Percentiles rank a stretch among this genome's conserved stretches.
These are phyloP conservation scores for Trifolium pratense DNA, from an alignment of 306 rosid species.

Conservation along the genomic window DNA sequence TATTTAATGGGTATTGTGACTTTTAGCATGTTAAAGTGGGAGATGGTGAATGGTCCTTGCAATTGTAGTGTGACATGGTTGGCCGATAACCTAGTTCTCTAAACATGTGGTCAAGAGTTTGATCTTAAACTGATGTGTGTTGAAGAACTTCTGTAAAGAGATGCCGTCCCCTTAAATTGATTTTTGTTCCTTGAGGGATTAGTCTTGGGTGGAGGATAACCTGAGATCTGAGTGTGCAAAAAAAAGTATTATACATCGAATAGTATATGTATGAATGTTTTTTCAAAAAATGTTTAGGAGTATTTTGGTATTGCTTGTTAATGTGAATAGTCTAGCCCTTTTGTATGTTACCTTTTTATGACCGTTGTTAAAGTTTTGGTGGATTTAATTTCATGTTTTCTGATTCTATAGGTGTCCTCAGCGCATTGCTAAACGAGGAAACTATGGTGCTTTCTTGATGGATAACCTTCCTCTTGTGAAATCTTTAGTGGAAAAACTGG, in stretches of 20 bases:
- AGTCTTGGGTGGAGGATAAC: not conserved
- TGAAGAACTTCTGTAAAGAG: not conserved
- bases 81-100: not conserved
- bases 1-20: not conserved
- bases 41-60: not conserved
- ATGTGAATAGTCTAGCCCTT: not conserved
- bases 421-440: slow-evolving; percentile 85
- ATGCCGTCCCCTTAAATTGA: not conserved
- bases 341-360: slow-evolving; percentile 1
- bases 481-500: slow-evolving; percentile 80
- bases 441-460: slow-evolving; percentile 97
- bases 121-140: too few relatives aligned
- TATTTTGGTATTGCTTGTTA: not conserved
- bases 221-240: too few relatives aligned
- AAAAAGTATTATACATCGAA: not conserved
- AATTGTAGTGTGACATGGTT: not conserved
- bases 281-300: not conserved
- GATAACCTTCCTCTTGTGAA: slow-evolving; percentile 89
- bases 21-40: not conserved
- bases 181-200: not conserved
- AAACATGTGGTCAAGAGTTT: too few relatives aligned
- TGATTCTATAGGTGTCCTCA: slow-evolving; percentile 85
- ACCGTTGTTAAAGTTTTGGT: slow-evolving; percentile 9
- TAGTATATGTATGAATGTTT: not conserved
- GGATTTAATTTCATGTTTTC: slow-evolving; percentile 1